Base-by-base conservation (phyloP, 225 moss, liverwort and hornwort species). In the Polytrichum commune region DNA sequence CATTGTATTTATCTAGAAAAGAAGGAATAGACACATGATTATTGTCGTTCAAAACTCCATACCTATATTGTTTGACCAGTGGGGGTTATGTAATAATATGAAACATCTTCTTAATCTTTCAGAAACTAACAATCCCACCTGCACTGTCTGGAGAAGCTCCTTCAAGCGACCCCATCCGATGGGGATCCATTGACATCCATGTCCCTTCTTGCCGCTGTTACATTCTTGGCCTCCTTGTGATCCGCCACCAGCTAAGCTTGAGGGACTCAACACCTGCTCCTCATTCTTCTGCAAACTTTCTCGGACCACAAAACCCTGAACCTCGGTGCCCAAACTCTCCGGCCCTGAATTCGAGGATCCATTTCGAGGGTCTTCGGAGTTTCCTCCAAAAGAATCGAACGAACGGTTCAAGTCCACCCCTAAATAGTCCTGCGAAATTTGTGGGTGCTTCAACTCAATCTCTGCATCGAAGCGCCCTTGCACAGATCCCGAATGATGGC, bases 91-190 rank as follows among this genome's bases (percentile, higher is more conserved):
- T 46, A 46, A 16, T 13, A 46, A 13, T 16, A 16, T 46, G 46
- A 46, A 46, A 46, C 16, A 46, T 46, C 13, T 46, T 46, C 46
- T 46, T 13, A 46, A 46, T 3, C 46, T 46, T 46, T 46, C 46
- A 46, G 46, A 74, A 26, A 16, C 35, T 61, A 13, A 13, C 25
- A 6, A 25, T 72, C 75, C 67, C 73, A 89, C 87, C 82, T 90
- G 79, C 54, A 88, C 82, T 72, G 72, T 65, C 73, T 88, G 80
- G 53, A 89, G 85, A 35, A 97, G 82, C 74, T 92, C 91, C 13
- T 33, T 53, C 1, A 97, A 71, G 27, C 94, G 85, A 29, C 72
- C 68, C 97, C 94, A 97, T 25, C 97, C 92, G n/a, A 97, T 92
- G 28, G 97, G 91, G 63, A 91, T 64, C 97, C 94, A 97, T 32